Conservation (phyloP, 2,329 filamentous ascomycete species). For the Lachnellula arida region DNA sequence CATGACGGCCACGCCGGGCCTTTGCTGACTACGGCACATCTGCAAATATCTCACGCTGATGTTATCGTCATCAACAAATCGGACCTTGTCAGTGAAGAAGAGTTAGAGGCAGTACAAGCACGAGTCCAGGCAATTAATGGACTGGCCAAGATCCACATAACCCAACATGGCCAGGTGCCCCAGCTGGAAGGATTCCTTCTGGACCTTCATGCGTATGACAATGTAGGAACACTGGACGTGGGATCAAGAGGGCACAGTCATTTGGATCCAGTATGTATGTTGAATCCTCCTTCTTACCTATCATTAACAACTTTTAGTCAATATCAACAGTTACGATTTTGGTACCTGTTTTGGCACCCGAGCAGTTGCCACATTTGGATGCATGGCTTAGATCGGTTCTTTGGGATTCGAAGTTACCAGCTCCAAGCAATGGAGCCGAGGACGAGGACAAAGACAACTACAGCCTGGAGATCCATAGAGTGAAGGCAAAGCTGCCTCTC, state of each 20-base stretch:
- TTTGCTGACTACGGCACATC: constrained; percentile 83
- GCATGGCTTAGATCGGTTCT: constrained; percentile 76
- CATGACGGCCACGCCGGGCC: constrained; percentile 52
- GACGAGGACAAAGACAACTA: constrained; percentile 11
- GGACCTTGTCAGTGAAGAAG: constrained; percentile 68
- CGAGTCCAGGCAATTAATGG: constrained; percentile 84
- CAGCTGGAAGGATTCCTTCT: constrained; percentile 80
- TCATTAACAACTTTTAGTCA: constrained; percentile 44
- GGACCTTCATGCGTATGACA: constrained; percentile 89
- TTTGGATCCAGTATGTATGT: constrained; percentile 67
- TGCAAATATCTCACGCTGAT: constrained; percentile 96
- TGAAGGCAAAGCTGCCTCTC: constrained; percentile 75
- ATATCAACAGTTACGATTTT: constrained; percentile 78
- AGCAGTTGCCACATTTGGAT: constrained; percentile 63
- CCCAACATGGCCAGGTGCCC: constrained; percentile 73
- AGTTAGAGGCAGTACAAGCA: constrained; percentile 64
- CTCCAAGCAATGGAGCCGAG: neutral
- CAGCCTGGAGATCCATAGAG: constrained; percentile 75
- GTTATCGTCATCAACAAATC: constrained; percentile 92
- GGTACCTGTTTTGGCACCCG: constrained; percentile 53
- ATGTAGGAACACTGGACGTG: constrained; percentile 68
- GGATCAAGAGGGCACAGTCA: constrained; percentile 79
- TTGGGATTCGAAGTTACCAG: constrained; percentile 69
- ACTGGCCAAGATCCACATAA: constrained; percentile 77
- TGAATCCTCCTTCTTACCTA: neutral